Conservation (phyloP, 805 yeast genomes). For the Cyberlindnera maritima region DNA sequence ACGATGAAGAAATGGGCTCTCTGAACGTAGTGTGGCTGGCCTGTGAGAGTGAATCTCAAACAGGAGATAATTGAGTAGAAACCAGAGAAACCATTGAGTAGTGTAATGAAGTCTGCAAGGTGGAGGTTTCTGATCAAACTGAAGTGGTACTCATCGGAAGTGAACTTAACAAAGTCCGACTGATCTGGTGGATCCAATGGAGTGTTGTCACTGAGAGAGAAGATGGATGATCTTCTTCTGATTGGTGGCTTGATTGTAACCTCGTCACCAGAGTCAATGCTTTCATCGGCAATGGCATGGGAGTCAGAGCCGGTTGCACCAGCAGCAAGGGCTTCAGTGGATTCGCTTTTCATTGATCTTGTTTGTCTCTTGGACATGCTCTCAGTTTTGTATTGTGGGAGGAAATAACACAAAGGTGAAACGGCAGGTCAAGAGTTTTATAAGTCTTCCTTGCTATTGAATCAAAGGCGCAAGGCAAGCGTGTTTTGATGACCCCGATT, state of each 20-base stretch:
- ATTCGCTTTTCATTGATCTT: conserved; percentile 16
- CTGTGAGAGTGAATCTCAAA: conserved; percentile 72
- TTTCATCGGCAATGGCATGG: conserved; percentile 21
- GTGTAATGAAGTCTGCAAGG: conserved; percentile 93
- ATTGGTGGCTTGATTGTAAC: conserved; percentile 16
- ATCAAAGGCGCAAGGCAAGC: neutral
- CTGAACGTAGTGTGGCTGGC: conserved; percentile 66
- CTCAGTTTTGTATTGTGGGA: neutral
- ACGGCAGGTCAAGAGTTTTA: neutral
- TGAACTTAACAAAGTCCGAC: conserved; percentile 73
- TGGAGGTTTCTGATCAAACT: conserved; percentile 84
- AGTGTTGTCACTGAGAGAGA: conserved; percentile 35
- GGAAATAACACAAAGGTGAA: neutral
- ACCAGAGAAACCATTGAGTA: conserved; percentile 91
- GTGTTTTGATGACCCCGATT: neutral
- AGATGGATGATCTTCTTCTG: conserved; percentile 51
- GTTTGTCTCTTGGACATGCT: conserved; percentile 22
- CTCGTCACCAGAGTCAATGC: conserved; percentile 22
- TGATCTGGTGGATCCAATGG: conserved; percentile 77
- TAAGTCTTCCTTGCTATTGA: neutral
- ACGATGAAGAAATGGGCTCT: conserved; percentile 87
- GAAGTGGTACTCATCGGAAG: conserved; percentile 81
- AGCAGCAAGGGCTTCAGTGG: neutral
- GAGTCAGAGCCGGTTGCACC: neutral
- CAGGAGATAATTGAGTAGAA: conserved; percentile 88